Evolutionary conservation across 2,329 filamentous ascomycete genomes (phyloP).

Genomic region (Myrmaecium sp.): DNA sequence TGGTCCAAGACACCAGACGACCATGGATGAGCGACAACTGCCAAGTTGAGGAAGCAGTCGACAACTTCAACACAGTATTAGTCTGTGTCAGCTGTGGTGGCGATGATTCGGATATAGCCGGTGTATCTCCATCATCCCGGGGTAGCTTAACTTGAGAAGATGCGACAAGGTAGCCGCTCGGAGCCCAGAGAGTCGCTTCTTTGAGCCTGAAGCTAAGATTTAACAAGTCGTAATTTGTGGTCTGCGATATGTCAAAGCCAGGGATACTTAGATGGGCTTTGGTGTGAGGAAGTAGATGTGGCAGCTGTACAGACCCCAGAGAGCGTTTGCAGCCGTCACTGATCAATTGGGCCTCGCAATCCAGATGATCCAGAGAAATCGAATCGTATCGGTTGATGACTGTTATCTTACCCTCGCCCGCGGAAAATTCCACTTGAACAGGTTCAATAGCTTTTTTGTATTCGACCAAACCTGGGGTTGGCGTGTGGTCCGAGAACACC

Average conservation of each 20-base stretch:
- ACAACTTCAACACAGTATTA: constrained; percentile 26
- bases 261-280: constrained; percentile 2
- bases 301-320: not conserved
- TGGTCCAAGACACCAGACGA: constrained; percentile 20
- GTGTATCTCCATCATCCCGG: too few relatives aligned
- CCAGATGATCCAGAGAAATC: constrained; percentile 19
- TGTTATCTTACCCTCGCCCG: constrained; percentile 10
- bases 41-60: constrained; percentile 27
- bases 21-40: constrained; percentile 34
- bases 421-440: constrained; percentile 13
- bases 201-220: constrained; percentile 15
- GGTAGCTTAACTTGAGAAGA: too few relatives aligned
- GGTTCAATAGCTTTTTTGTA: constrained; percentile 29
- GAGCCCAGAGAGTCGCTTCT: constrained; percentile 13
- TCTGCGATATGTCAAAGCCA: constrained; percentile 8
- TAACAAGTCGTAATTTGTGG: constrained; percentile 8
- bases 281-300: not conserved
- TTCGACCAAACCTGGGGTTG: constrained; percentile 23
- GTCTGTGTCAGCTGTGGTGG: constrained; percentile 15
- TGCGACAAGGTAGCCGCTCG: constrained; percentile 20
- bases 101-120: constrained; percentile 13
- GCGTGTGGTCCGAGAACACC: constrained; percentile 23
- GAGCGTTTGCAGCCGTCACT: constrained; percentile 7
- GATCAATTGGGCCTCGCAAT: constrained; percentile 6
- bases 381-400: constrained; percentile 21